Evolutionary conservation across 192 early-diverging fungal genomes (phyloP), one percentile per base, ranked within the genome.

Genomic region (Entophlyctis helioformis): DNA sequence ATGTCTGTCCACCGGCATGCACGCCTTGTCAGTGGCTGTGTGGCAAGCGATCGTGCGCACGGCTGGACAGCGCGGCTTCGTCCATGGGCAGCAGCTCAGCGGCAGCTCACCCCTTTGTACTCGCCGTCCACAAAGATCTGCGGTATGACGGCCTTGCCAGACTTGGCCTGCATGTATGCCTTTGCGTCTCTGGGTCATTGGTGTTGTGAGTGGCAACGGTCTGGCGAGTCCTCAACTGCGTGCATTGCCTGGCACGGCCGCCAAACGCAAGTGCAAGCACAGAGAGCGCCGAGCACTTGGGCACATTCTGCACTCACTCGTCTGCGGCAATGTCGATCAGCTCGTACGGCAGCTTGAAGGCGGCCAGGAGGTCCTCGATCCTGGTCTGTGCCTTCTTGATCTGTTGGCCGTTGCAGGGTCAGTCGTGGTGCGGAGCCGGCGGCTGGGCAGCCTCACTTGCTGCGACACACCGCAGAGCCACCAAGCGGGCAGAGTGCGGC

Each of bases 41-140:
- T n/a, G n/a, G n/a, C n/a, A n/a, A n/a, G n/a, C n/a, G n/a, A n/a
- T n/a, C n/a, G n/a, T n/a, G n/a, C n/a, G n/a, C n/a, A n/a, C n/a
- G n/a, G n/a, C n/a, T n/a, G n/a, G n/a, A n/a, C n/a, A n/a, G n/a
- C n/a, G n/a, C n/a, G n/a, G n/a, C n/a, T n/a, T n/a, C n/a, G n/a
- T n/a, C n/a, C n/a, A n/a, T n/a, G n/a, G n/a, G n/a, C n/a, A n/a
- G n/a, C n/a, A n/a, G n/a, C n/a, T n/a, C n/a, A n/a, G n/a, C n/a
- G n/a, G n/a, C n/a, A n/a, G n/a, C n/a, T n/a, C 43, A 57, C 54
- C 49, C 66, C 66, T 54, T 58, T 65, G 50, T 53, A 69, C 23
- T 64, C 58, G 41, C 67, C 67, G 39, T 69, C 54, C 12, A 63
- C 60, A 51, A 69, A 64, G 15, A 69, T 69, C 36, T 69, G 67